Percentiles rank a stretch among this genome's conserved stretches.
These are phyloP conservation scores for Earliella scabrosa DNA, from an alignment of 1,284 basidiomycete genomes.

Conservation along the genomic window DNA sequence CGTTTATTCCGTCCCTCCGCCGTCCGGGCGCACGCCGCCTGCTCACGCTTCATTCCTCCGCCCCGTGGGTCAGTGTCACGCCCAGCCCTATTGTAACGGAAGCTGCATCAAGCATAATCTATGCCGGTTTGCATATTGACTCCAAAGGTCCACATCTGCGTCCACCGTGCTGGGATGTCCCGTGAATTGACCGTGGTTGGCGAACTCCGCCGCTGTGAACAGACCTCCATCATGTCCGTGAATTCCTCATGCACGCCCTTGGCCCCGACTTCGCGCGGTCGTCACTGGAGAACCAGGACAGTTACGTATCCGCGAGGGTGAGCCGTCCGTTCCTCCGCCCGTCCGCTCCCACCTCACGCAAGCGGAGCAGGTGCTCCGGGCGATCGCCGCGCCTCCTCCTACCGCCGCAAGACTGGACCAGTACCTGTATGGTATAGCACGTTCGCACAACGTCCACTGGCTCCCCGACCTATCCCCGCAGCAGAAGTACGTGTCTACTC, in stretches of 20 bases:
- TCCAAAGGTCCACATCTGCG: slow-evolving; percentile 52
- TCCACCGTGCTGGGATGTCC: background rate
- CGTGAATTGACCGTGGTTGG: background rate
- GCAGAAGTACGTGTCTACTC: slow-evolving; percentile 54
- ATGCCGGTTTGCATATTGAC: slow-evolving; percentile 57
- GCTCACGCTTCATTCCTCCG: background rate
- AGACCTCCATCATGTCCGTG: slow-evolving; percentile 64
- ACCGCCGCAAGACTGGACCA: slow-evolving; percentile 59
- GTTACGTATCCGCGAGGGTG: slow-evolving; percentile 59
- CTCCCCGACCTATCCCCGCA: slow-evolving; percentile 59
- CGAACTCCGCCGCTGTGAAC: slow-evolving; percentile 3
- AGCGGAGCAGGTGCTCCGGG: slow-evolving; percentile 50
- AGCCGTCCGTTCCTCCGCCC: slow-evolving; percentile 21
- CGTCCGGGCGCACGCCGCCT: background rate
- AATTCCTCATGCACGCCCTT: slow-evolving; percentile 57
- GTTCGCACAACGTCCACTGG: slow-evolving; percentile 62
- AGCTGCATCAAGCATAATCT: slow-evolving; percentile 70
- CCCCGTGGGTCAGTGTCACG: slow-evolving; percentile 32
- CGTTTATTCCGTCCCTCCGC: background rate
- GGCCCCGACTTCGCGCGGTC: slow-evolving; percentile 61
- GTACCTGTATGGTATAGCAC: slow-evolving; percentile 58
- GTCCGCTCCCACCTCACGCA: background rate
- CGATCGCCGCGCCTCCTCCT: slow-evolving; percentile 54
- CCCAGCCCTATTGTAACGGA: slow-evolving; percentile 58
- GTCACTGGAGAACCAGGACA: slow-evolving; percentile 54